These are phyloP conservation scores for Pyrenophora graminea DNA, from an alignment of 2,329 filamentous ascomycete genomes.

Conservation along the genomic window DNA sequence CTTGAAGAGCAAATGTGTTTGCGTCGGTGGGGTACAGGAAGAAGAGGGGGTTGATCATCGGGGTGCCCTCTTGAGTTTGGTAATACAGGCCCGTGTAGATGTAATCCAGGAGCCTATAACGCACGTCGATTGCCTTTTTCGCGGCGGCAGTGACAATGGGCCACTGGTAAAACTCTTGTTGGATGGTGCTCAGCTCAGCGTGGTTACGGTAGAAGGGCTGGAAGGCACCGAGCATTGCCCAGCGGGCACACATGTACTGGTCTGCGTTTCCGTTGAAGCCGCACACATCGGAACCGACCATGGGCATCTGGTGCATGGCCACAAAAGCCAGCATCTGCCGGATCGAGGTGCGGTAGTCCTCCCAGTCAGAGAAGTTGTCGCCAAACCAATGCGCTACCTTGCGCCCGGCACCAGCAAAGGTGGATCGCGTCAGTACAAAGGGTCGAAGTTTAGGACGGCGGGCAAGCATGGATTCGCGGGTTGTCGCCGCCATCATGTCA, in stretches of 20 bases:
- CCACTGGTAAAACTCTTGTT: slow-evolving; percentile 77
- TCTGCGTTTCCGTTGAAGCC: slow-evolving; percentile 72
- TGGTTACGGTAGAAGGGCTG: slow-evolving; percentile 78
- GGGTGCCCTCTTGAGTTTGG: slow-evolving; percentile 65
- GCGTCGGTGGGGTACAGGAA: slow-evolving; percentile 68
- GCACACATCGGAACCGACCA: slow-evolving; percentile 68
- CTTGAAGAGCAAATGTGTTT: slow-evolving; percentile 57
- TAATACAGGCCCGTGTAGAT: slow-evolving; percentile 72
- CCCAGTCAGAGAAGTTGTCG: slow-evolving; percentile 55
- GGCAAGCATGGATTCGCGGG: slow-evolving; percentile 66
- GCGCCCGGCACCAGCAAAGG: slow-evolving; percentile 71
- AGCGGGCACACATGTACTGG: slow-evolving; percentile 73
- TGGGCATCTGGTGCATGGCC: slow-evolving; percentile 54
- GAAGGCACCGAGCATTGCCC: slow-evolving; percentile 74
- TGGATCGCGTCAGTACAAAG: slow-evolving; percentile 74
- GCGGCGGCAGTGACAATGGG: slow-evolving; percentile 65
- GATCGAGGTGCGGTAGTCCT: slow-evolving; percentile 50
- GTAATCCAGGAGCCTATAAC: slow-evolving; percentile 80
- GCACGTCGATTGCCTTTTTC: slow-evolving; percentile 68
- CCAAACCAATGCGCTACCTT: slow-evolving; percentile 66
- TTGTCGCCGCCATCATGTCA: slow-evolving; percentile 71
- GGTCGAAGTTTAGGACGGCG: slow-evolving; percentile 68
- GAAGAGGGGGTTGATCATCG: slow-evolving; percentile 71
- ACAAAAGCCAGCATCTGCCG: slow-evolving; percentile 52
- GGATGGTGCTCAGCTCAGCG: slow-evolving; percentile 57